phyloP scores from a whole-genome alignment of 176 grass and related monocot species.

The Phragmites australis region DNA sequence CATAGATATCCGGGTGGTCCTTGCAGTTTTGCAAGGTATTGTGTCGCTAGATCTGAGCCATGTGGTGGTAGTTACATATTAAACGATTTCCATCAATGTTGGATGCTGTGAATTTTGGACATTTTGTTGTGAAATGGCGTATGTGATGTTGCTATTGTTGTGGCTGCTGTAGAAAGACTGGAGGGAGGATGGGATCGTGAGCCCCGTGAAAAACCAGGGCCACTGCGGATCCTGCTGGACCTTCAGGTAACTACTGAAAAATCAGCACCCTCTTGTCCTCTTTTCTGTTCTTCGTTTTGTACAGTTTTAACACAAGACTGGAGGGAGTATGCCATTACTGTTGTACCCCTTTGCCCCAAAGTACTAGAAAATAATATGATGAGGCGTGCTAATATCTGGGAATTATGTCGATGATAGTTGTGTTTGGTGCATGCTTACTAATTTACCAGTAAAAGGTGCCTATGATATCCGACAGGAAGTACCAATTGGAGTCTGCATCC shows the following conservation, averaged over 20 bases:
- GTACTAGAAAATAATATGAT: background rate
- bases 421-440: constrained; percentile 20
- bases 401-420: background rate
- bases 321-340: background rate
- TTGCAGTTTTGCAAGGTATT: background rate
- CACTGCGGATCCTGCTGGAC: constrained; percentile 96
- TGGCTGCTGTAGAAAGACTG: constrained; percentile 82
- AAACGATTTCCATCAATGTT: background rate
- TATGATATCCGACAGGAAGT: background rate
- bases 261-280: background rate
- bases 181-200: constrained; percentile 89
- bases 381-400: background rate
- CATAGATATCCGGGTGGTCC: background rate
- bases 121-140: background rate
- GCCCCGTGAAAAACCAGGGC: constrained; percentile 89
- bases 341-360: no score
- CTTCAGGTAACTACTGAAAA: constrained; percentile 63
- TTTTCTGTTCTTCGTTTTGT: background rate
- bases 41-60: constrained; percentile 6
- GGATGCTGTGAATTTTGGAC: background rate
- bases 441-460: background rate
- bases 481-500: constrained; percentile 4
- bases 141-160: constrained; percentile 11
- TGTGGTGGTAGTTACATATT: background rate
- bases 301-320: background rate